Base-by-base conservation (phyloP, 2,329 filamentous ascomycete genomes). In the Pseudopyricularia cyperi region DNA sequence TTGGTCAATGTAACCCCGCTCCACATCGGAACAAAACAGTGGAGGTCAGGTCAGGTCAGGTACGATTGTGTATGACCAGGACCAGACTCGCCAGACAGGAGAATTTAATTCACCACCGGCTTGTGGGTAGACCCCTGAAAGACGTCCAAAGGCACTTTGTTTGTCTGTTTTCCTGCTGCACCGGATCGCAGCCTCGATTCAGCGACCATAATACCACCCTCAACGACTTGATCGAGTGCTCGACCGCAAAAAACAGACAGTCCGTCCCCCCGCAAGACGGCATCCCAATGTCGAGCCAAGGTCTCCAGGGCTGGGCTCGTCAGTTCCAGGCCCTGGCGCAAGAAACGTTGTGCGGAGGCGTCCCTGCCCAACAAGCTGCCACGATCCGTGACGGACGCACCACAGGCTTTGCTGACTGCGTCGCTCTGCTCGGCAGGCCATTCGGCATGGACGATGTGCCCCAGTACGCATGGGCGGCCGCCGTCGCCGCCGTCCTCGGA, bases 241-340 rank as follows among this genome's bases (percentile, higher is more conserved):
- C n/a, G n/a, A n/a, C n/a, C n/a, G n/a, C n/a, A n/a, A n/a, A n/a
- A n/a, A n/a, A n/a, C n/a, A n/a, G n/a, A n/a, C n/a, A n/a, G n/a
- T n/a, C n/a, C n/a, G n/a, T n/a, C n/a, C n/a, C n/a, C n/a, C n/a
- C n/a, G n/a, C n/a, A n/a, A n/a, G n/a, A n/a, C n/a, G n/a, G n/a
- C n/a, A n/a, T n/a, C n/a, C n/a, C 37, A 19, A 48, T 48, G 46
- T 32, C 49, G 37, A 42, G 26, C n/a, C 35, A 46, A n/a, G 26
- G 26, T 7, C 15, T 51, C n/a, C 35, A 51, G 49, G 24, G 35
- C n/a, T 51, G 49, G 49, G 35, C 35, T 46, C 26, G 35, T 37
- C 49, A 34, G 49, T 35, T 32, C 28, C 49, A 46, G 37, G 19
- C n/a, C 19, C 28, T 47, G 24, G 44, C 28, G 17, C 37, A 42